A percentile compares a stretch with the other conserved stretches of the same genome.
Evolutionary conservation across 495 filamentous ascomycete genomes (phyloP).

Genomic region (Daldinia loculata): DNA sequence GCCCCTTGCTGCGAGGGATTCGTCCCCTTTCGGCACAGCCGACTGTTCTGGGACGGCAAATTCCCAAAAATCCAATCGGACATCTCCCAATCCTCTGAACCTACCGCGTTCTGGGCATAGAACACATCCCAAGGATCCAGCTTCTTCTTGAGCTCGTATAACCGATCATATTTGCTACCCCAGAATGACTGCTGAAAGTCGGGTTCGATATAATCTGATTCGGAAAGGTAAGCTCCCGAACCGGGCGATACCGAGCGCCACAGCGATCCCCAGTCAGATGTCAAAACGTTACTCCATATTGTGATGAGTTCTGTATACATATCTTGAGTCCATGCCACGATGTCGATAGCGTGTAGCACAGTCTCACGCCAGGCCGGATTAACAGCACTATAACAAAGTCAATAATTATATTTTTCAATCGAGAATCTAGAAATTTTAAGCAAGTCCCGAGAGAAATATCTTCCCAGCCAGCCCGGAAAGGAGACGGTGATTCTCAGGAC

Average conservation of each 20-base stretch:
- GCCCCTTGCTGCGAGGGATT: conserved; percentile 8
- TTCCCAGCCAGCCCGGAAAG: background rate
- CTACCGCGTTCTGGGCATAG: conserved; percentile 61
- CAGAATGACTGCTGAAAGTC: conserved; percentile 66
- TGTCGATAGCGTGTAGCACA: conserved; percentile 57
- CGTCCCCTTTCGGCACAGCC: conserved; percentile 39
- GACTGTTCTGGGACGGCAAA: conserved; percentile 47
- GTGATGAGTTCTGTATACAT: conserved; percentile 52
- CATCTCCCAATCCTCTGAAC: conserved; percentile 56
- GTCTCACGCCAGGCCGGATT: conserved; percentile 62
- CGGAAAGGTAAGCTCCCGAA: conserved; percentile 52
- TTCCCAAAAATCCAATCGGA: conserved; percentile 44
- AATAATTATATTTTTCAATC: background rate
- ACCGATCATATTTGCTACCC: conserved; percentile 53
- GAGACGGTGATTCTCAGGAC: background rate
- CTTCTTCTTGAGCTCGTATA: conserved; percentile 58
- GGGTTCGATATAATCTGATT: conserved; percentile 62
- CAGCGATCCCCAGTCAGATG: conserved; percentile 57
- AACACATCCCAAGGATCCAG: conserved; percentile 61
- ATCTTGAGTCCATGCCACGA: conserved; percentile 50
- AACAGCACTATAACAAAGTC: conserved; percentile 43
- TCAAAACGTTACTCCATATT: conserved; percentile 56
- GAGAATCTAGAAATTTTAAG: no score
- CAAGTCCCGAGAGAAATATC: no score
- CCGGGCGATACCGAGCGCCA: conserved; percentile 52